phyloP scores from a whole-genome alignment of 2,329 filamentous ascomycete genomes.

The Lachnellula occidentalis region DNA sequence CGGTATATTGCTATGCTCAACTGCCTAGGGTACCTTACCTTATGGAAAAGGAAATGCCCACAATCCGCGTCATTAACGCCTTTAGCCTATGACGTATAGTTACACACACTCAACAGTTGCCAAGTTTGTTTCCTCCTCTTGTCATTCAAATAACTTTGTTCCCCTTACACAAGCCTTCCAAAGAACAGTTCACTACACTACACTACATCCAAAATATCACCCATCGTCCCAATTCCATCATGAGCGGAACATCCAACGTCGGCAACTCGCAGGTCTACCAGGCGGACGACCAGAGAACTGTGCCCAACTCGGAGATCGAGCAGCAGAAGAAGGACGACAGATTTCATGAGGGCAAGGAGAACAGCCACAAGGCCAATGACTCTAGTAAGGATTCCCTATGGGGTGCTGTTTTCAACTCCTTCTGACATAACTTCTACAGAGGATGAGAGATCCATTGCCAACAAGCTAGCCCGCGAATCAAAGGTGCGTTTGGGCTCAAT shows the following conservation, averaged over 20 bases:
- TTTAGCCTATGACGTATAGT: background rate
- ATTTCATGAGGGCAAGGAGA: constrained; percentile 66
- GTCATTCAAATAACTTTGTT: background rate
- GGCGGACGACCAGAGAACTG: constrained; percentile 69
- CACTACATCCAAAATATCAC: background rate
- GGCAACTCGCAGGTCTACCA: constrained; percentile 65
- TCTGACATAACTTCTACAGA: constrained; percentile 38
- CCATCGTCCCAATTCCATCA: constrained; percentile 8
- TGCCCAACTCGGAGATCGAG: constrained; percentile 44
- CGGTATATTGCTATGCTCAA: too few species aligned
- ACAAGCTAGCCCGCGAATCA: constrained; percentile 61
- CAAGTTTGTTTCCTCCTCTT: background rate
- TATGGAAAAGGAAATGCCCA: too few species aligned
- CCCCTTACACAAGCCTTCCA: background rate
- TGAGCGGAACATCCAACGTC: constrained; percentile 40
- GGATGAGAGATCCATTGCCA: constrained; percentile 66
- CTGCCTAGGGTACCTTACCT: too few species aligned
- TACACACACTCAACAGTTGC: background rate
- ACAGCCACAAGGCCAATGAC: constrained; percentile 65
- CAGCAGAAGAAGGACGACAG: constrained; percentile 47
- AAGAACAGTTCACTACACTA: background rate
- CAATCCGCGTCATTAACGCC: background rate
- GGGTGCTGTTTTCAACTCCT: background rate
- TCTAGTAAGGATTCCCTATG: constrained; percentile 51
- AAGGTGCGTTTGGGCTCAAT: constrained; percentile 30